Conservation (phyloP, 1,284 basidiomycete species). For the Tremellales sp. region DNA sequence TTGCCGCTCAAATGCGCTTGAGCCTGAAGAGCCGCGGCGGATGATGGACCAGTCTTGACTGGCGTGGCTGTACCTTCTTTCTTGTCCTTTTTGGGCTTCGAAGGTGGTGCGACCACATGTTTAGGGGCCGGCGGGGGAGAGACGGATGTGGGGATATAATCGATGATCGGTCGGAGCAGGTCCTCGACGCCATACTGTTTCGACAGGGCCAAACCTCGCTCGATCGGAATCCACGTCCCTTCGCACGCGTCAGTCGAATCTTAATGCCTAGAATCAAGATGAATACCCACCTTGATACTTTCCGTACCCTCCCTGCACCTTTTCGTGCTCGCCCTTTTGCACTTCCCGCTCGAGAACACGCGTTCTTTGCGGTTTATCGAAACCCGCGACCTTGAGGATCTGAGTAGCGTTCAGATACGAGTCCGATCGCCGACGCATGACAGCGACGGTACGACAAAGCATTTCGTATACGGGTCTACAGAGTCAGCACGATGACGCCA, state of each 20-base stretch:
- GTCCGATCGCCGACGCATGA: slow-evolving; percentile 94
- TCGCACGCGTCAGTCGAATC: too few species aligned
- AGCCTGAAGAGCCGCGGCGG: slow-evolving; percentile 31
- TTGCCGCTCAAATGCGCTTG: slow-evolving; percentile 23
- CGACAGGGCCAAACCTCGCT: slow-evolving; percentile 78
- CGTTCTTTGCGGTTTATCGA: slow-evolving; percentile 98
- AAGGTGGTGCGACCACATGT: slow-evolving; percentile 71
- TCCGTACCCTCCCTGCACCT: slow-evolving; percentile 98
- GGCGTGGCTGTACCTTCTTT: slow-evolving; percentile 32
- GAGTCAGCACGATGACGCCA: neutral
- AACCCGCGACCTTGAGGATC: slow-evolving; percentile 97
- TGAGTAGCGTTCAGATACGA: slow-evolving; percentile 99
- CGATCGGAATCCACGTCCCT: slow-evolving; percentile 99
- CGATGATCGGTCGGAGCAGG: slow-evolving; percentile 88
- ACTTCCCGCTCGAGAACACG: slow-evolving; percentile 96
- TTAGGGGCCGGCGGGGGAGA: slow-evolving; percentile 96
- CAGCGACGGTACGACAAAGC: slow-evolving; percentile 92
- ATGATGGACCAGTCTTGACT: slow-evolving; percentile 28
- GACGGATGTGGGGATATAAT: slow-evolving; percentile 84
- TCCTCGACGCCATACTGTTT: slow-evolving; percentile 90
- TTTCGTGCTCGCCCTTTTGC: slow-evolving; percentile 98
- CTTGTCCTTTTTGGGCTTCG: slow-evolving; percentile 48
- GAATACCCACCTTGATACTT: slow-evolving; percentile 94
- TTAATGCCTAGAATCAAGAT: too few species aligned
- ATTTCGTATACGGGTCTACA: slow-evolving; percentile 48